Evolutionary conservation across 441 rosid species (phyloP).

Genomic region (Brassica balearica): DNA sequence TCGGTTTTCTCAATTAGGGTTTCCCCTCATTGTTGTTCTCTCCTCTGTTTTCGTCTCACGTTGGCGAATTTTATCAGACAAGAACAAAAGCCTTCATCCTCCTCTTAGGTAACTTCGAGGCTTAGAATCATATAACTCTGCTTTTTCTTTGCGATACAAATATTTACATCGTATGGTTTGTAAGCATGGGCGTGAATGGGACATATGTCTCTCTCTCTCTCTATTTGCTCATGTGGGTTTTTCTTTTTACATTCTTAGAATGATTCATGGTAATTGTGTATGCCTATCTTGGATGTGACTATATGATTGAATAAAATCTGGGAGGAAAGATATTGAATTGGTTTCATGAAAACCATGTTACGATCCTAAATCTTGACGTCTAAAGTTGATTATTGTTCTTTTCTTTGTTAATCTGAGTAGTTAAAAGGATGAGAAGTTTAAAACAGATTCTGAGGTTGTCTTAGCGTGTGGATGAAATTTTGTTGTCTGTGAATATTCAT

Average conservation of each 20-base stretch:
- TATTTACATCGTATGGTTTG: not conserved
- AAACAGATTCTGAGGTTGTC: not conserved
- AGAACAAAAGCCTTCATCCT: slow-evolving; percentile 4
- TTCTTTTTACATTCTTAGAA: not conserved
- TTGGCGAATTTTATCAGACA: slow-evolving; percentile 6
- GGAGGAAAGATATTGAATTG: slow-evolving; percentile 13
- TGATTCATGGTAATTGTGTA: slow-evolving; percentile 12
- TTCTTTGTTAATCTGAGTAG: not conserved
- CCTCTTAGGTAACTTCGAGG: slow-evolving; percentile 36
- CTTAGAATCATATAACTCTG: slow-evolving; percentile 8
- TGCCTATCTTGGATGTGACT: slow-evolving; percentile 7
- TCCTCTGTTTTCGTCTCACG: slow-evolving; percentile 23
- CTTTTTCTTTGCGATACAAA: not conserved
- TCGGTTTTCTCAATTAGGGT: slow-evolving; percentile 50
- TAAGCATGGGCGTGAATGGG: slow-evolving; percentile 29
- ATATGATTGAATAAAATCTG: not conserved
- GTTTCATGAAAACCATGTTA: slow-evolving; percentile 12
- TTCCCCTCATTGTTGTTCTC: slow-evolving; percentile 26
- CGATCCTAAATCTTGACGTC: slow-evolving; percentile 8
- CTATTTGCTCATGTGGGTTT: slow-evolving; percentile 15
- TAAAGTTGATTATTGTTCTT: not conserved
- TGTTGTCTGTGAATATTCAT: no score
- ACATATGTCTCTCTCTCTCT: not conserved
- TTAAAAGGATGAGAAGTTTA: slow-evolving; percentile 5
- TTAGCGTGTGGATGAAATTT: not conserved